phyloP scores from a whole-genome alignment of 177 flowering plant genomes.

The Tripterygium wilfordii region DNA sequence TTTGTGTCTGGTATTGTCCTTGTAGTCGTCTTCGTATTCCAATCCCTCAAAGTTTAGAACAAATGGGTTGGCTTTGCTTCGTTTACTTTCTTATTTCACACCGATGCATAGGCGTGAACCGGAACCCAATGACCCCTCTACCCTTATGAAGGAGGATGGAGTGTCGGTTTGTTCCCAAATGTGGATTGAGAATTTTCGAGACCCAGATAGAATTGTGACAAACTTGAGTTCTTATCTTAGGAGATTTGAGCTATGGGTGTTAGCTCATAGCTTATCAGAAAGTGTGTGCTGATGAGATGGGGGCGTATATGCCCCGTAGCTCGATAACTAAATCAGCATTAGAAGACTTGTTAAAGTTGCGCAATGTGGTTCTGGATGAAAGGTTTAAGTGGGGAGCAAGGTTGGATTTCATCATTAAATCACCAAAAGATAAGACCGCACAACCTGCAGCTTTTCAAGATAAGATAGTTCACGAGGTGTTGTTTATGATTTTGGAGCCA shows the following conservation, averaged over 20 bases:
- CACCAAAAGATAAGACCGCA: conserved; percentile 86
- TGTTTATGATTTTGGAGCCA: conserved; percentile 89
- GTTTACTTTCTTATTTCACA: conserved; percentile 24
- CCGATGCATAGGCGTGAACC: conserved; percentile 26
- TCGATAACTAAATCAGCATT: conserved; percentile 60
- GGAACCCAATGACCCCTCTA: conserved; percentile 67
- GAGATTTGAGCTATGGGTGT: conserved; percentile 82
- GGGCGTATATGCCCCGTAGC: conserved; percentile 74
- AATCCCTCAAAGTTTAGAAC: conserved; percentile 11
- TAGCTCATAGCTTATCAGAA: conserved; percentile 96
- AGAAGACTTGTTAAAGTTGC: conserved; percentile 68
- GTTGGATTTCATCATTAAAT: conserved; percentile 67
- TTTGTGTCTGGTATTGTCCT: too few species aligned
- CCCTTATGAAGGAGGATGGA: conserved; percentile 80
- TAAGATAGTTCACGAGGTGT: conserved; percentile 85
- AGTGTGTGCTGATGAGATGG: conserved; percentile 74
- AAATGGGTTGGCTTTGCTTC: conserved; percentile 19
- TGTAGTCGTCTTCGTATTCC: too few species aligned
- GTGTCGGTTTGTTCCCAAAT: conserved; percentile 69
- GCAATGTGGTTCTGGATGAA: conserved; percentile 84
- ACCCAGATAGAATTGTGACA: conserved; percentile 49
- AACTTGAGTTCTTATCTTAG: conserved; percentile 59
- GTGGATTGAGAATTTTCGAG: conserved; percentile 86
- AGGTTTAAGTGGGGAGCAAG: conserved; percentile 93
- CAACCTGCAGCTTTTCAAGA: conserved; percentile 86